phyloP scores from a whole-genome alignment of 164 flowering plant genomes.

The Warburgia ugandensis region DNA sequence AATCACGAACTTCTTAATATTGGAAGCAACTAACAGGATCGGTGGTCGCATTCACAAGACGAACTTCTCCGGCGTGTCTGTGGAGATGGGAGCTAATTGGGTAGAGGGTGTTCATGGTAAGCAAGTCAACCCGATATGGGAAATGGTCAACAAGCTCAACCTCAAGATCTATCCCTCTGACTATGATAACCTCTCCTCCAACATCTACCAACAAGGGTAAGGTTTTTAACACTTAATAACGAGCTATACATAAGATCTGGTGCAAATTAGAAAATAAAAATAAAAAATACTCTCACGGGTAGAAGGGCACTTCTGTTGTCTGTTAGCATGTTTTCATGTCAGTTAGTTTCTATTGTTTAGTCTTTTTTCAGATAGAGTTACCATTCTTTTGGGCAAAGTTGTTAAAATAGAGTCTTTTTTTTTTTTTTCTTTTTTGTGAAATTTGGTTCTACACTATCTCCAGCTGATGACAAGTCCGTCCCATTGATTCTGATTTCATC shows the following conservation, averaged over 20 bases:
- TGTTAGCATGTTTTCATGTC: too few relatives aligned
- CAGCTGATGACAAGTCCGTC: too few relatives aligned
- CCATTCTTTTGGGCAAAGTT: too few relatives aligned
- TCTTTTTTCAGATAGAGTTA: too few relatives aligned
- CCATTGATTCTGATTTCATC: too few relatives aligned
- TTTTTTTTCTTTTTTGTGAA: too few relatives aligned
- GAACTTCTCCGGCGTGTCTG: constrained; percentile 24
- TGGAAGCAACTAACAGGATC: constrained; percentile 30
- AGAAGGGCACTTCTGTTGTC: too few relatives aligned
- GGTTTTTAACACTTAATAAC: background rate
- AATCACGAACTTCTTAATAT: constrained; percentile 28
- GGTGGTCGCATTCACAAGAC: constrained; percentile 31
- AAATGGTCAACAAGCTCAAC: constrained; percentile 27
- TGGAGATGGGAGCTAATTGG: constrained; percentile 47
- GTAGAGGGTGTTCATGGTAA: constrained; percentile 31
- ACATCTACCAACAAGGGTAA: constrained; percentile 23
- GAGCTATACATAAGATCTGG: too few relatives aligned
- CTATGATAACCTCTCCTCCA: constrained; percentile 13
- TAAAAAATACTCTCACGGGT: background rate
- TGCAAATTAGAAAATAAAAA: background rate
- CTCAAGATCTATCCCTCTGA: constrained; percentile 19
- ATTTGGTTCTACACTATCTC: too few relatives aligned
- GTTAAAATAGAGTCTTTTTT: too few relatives aligned
- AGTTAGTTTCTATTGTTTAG: too few relatives aligned
- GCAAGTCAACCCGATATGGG: constrained; percentile 27